Evolutionary conservation across 371 early-diverging fungal species (phyloP).

Genomic region (Mucor mucedo): DNA sequence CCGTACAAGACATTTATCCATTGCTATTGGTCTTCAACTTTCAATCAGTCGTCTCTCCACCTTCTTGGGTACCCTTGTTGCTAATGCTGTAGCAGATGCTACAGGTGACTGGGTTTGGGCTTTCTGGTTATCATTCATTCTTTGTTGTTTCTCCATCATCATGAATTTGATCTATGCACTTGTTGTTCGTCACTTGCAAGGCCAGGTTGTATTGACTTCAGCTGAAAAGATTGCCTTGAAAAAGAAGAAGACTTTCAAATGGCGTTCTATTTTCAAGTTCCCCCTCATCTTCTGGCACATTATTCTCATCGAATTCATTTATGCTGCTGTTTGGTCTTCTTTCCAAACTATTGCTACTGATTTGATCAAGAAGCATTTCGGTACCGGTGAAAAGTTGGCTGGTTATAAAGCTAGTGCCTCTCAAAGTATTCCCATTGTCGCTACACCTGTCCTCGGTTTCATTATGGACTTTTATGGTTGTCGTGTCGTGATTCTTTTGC

Average conservation of each 20-base stretch:
- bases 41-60: slow-evolving; percentile 56
- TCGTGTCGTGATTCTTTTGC: slow-evolving; percentile 43
- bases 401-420: slow-evolving; percentile 61
- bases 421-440: slow-evolving; percentile 58
- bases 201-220: slow-evolving; percentile 27
- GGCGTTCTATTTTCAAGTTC: slow-evolving; percentile 48
- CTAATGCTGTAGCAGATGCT: slow-evolving; percentile 44
- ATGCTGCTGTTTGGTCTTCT: slow-evolving; percentile 61
- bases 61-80: slow-evolving; percentile 56
- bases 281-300: slow-evolving; percentile 58
- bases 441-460: slow-evolving; percentile 60
- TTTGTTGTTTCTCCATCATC: slow-evolving; percentile 51
- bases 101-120: slow-evolving; percentile 58
- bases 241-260: slow-evolving; percentile 45
- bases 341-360: slow-evolving; percentile 60
- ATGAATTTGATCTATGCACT: slow-evolving; percentile 55
- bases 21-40: slow-evolving; percentile 57
- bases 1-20: slow-evolving; percentile 42
- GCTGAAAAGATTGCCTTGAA: slow-evolving; percentile 33
- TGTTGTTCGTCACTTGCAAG: slow-evolving; percentile 43
- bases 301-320: slow-evolving; percentile 49
- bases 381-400: slow-evolving; percentile 42
- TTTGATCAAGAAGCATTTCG: slow-evolving; percentile 46
- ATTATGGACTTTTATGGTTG: slow-evolving; percentile 58
- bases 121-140: slow-evolving; percentile 55